phyloP scores from a whole-genome alignment of 208 protist species.

The Acanthamoeba lenticulata region DNA sequence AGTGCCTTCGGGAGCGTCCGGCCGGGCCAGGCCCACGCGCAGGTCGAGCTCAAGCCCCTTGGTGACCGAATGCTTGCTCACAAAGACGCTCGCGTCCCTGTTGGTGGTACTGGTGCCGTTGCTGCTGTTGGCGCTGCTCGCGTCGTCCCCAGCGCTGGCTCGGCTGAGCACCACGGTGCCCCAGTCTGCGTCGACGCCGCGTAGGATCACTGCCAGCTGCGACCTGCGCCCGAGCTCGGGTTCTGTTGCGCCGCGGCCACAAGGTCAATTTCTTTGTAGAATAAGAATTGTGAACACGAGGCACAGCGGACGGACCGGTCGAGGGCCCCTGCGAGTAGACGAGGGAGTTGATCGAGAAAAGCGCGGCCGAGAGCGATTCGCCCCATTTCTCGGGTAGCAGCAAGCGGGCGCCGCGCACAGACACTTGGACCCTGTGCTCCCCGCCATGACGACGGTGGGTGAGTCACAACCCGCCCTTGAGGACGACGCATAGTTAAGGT shows the following conservation, averaged over 20 bases:
- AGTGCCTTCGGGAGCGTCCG: no score
- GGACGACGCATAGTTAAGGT: neutral
- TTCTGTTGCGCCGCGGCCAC: neutral
- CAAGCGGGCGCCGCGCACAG: no score
- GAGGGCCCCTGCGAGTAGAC: neutral
- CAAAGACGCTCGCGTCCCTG: neutral
- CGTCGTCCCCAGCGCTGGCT: no score
- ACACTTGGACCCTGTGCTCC: no score
- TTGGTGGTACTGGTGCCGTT: neutral
- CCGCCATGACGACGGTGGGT: no score
- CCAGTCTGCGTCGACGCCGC: neutral
- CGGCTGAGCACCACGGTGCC: neutral
- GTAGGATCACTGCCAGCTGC: neutral
- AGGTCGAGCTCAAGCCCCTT: neutral
- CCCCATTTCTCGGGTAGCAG: constrained; percentile 9
- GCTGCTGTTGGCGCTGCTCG: neutral
- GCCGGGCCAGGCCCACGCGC: neutral
- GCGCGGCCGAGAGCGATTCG: neutral
- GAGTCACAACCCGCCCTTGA: neutral
- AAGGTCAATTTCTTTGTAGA: neutral
- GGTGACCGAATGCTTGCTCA: neutral
- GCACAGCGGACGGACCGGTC: neutral
- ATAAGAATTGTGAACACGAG: neutral
- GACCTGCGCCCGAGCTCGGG: neutral
- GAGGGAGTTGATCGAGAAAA: neutral